Evolutionary conservation across 495 filamentous ascomycete genomes (phyloP).

Genomic region (Penicillium roqueforti): DNA sequence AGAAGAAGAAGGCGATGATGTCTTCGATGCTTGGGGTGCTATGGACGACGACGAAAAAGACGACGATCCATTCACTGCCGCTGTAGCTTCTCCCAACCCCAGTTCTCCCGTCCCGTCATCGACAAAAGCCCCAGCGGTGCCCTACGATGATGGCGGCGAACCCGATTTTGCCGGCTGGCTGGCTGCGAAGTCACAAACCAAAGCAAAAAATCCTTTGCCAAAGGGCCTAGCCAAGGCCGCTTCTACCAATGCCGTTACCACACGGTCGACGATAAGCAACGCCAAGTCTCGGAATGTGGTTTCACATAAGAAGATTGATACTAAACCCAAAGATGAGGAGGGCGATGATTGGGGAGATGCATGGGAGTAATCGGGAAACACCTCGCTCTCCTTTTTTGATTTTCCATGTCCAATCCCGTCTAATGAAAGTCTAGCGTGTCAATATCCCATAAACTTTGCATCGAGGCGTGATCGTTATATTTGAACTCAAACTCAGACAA

Average conservation of each 20-base stretch:
- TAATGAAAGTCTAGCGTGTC: not conserved
- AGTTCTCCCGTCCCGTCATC: constrained; percentile 29
- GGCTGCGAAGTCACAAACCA: constrained; percentile 74
- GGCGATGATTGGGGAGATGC: constrained; percentile 54
- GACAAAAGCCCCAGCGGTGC: constrained; percentile 34
- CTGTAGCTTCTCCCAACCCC: constrained; percentile 33
- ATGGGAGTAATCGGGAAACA: constrained; percentile 40
- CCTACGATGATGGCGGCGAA: constrained; percentile 78
- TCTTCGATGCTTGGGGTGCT: constrained; percentile 66
- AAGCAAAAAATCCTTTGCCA: constrained; percentile 64
- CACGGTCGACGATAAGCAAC: constrained; percentile 31
- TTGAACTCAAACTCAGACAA: not conserved
- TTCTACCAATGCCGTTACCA: constrained; percentile 25
- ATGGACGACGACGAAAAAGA: constrained; percentile 58
- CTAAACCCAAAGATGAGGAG: constrained; percentile 47
- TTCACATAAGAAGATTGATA: constrained; percentile 46
- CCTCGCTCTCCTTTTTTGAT: not conserved
- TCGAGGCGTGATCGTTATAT: not conserved
- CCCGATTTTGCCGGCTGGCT: constrained; percentile 94
- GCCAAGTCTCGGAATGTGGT: constrained; percentile 39
- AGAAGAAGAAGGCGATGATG: constrained; percentile 52
- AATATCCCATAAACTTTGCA: not conserved
- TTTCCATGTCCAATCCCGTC: constrained; percentile 1
- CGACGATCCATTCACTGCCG: constrained; percentile 46
- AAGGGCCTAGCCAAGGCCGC: constrained; percentile 67